phyloP scores from a whole-genome alignment of 306 rosid species.

The Medicago ruthenica region DNA sequence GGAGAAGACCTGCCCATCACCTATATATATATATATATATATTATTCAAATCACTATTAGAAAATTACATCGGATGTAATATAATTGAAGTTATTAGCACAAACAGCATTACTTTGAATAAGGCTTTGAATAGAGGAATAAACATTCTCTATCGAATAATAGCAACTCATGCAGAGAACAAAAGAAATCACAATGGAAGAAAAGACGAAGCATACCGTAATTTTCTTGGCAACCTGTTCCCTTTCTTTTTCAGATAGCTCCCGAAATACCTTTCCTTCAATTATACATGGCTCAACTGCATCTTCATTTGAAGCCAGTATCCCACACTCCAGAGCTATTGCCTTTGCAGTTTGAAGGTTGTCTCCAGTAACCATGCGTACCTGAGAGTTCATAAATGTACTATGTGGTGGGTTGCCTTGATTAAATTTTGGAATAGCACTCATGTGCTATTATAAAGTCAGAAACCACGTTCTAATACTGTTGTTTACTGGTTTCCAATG shows the following conservation, averaged over 20 bases:
- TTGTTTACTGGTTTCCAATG: slow-evolving; percentile 20
- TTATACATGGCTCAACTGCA: slow-evolving; percentile 74
- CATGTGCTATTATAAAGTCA: slow-evolving; percentile 26
- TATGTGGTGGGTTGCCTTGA: slow-evolving; percentile 39
- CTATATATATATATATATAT: slow-evolving; percentile 56
- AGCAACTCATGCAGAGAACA: slow-evolving; percentile 25
- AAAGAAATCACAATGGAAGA: slow-evolving; percentile 27
- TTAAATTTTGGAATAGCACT: slow-evolving; percentile 36
- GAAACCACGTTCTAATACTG: slow-evolving; percentile 26
- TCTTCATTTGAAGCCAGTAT: slow-evolving; percentile 74
- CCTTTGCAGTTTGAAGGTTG: slow-evolving; percentile 94
- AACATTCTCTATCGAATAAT: slow-evolving; percentile 34
- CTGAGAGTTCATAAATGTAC: slow-evolving; percentile 50
- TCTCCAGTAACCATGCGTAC: slow-evolving; percentile 99
- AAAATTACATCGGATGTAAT: slow-evolving; percentile 25
- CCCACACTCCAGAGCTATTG: slow-evolving; percentile 97
- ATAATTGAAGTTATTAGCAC: slow-evolving; percentile 13
- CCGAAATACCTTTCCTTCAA: slow-evolving; percentile 91
- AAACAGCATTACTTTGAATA: slow-evolving; percentile 31
- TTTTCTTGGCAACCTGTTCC: slow-evolving; percentile 68
- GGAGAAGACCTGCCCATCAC: slow-evolving; percentile 99
- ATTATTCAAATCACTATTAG: slow-evolving; percentile 33
- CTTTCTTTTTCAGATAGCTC: slow-evolving; percentile 76
- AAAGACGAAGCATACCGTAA: slow-evolving; percentile 59
- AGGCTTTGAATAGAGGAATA: slow-evolving; percentile 24